These are phyloP conservation scores for Coniosporium apollinis DNA, from an alignment of 495 filamentous ascomycete species.

Conservation along the genomic window DNA sequence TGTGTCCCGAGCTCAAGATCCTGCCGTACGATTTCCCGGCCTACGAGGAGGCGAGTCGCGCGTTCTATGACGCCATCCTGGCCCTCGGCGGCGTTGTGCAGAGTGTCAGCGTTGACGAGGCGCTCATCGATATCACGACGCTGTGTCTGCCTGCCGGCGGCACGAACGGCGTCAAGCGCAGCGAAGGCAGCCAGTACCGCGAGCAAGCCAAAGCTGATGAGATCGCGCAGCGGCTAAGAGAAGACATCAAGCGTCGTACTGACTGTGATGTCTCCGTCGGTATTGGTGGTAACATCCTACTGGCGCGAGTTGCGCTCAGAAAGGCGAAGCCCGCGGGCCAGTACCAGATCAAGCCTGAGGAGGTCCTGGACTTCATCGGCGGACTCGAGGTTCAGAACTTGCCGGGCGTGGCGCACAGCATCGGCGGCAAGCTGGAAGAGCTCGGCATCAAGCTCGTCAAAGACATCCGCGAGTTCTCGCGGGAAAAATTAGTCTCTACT, in stretches of 20 bases:
- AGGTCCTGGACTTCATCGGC: slow-evolving; percentile 58
- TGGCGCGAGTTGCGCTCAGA: slow-evolving; percentile 76
- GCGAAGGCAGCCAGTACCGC: slow-evolving; percentile 56
- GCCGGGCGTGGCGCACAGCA: slow-evolving; percentile 77
- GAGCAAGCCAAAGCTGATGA: slow-evolving; percentile 71
- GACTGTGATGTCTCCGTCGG: slow-evolving; percentile 85
- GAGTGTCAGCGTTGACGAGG: slow-evolving; percentile 94
- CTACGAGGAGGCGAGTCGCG: slow-evolving; percentile 80
- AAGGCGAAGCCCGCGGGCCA: slow-evolving; percentile 94
- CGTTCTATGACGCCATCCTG: slow-evolving; percentile 77
- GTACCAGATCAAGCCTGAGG: slow-evolving; percentile 66
- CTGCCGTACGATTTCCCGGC: slow-evolving; percentile 85
- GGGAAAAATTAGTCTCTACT: slow-evolving; percentile 50
- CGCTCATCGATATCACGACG: slow-evolving; percentile 59
- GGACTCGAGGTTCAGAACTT: slow-evolving; percentile 60
- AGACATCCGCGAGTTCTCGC: slow-evolving; percentile 59
- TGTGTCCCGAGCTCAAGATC: slow-evolving; percentile 72
- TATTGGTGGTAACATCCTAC: slow-evolving; percentile 77
- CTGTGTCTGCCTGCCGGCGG: slow-evolving; percentile 49
- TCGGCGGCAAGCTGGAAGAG: slow-evolving; percentile 69
- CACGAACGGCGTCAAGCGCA: slow-evolving; percentile 47
- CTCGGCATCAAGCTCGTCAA: slow-evolving; percentile 68
- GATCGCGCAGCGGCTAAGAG: slow-evolving; percentile 50
- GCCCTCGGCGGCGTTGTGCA: slow-evolving; percentile 67
- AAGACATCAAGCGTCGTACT: slow-evolving; percentile 51